phyloP scores from a whole-genome alignment of 1,284 basidiomycete species.

The Malassezia pachydermatis region DNA sequence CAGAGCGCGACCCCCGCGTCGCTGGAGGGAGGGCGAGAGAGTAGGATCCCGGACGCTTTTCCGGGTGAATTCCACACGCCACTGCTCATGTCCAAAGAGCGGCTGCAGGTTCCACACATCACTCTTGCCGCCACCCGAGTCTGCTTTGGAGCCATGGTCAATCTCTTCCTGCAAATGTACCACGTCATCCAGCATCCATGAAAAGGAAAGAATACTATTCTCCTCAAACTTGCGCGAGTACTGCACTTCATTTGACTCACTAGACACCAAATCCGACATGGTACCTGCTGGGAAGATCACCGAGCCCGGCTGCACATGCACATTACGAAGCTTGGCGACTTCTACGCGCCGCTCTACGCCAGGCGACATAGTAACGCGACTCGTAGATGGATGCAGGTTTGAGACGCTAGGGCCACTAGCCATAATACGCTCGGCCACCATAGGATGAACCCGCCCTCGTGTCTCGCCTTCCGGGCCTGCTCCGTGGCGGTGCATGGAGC shows the following conservation, averaged over 20 bases:
- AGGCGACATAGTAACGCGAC: conserved; percentile 5
- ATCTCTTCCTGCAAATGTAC: conserved; percentile 35
- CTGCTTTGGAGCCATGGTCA: conserved; percentile 22
- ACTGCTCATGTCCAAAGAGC: conserved; percentile 41
- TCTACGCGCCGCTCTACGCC: background rate
- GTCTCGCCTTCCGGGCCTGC: background rate
- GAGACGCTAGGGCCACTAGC: conserved; percentile 13
- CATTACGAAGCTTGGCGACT: conserved; percentile 3
- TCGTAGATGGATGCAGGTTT: conserved; percentile 8
- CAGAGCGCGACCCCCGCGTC: background rate
- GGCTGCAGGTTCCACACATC: conserved; percentile 41
- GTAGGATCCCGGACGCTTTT: background rate
- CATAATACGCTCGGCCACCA: conserved; percentile 9
- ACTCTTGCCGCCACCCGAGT: conserved; percentile 33
- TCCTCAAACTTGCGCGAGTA: conserved; percentile 28
- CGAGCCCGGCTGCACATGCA: conserved; percentile 8
- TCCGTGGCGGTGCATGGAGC: background rate
- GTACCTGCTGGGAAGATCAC: conserved; percentile 9
- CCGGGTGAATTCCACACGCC: conserved; percentile 42
- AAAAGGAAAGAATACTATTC: conserved; percentile 32
- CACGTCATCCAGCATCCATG: conserved; percentile 35
- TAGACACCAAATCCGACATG: background rate
- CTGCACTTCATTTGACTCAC: background rate
- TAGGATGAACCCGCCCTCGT: conserved; percentile 6
- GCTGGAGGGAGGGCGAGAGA: background rate